Evolutionary conservation across 192 early-diverging fungal genomes (phyloP), one percentile per base, ranked within the genome.

Genomic region (Coemansia sp.): DNA sequence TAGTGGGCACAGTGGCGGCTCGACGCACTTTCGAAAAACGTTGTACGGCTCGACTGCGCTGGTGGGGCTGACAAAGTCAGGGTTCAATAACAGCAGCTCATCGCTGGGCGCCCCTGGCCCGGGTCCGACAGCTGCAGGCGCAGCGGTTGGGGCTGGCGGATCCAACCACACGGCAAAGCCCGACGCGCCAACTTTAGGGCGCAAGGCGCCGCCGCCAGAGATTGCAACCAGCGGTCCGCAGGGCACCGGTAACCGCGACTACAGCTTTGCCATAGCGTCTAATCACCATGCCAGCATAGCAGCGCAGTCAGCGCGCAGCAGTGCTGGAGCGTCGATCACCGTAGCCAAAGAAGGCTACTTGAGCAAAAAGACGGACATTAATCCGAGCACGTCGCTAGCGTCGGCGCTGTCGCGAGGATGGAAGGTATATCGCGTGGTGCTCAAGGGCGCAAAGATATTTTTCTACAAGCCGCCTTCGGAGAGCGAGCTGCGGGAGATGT

Each of bases 391-490:
- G 20, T 85, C 85, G 18, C 71, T 84, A 39, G 85, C 86, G 38
- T 77, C 85, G 27, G 75, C 78, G 10, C 69, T 82, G 43, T 72
- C 85, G 22, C 87, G 88, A 32, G 88, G 87, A 13, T 92, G 90
- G 90, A 92, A 89, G 73, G 84, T 90, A 1, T 92, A 92, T 63
- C 85, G 82, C 9, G 88, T 92, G 8, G 72, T 86, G 7, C 69
- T 92, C 32, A 86, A 87, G 71, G 88, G 88, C 3, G 86, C 87
- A 59, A 92, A 92, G 63, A 65, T 92, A 11, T 92, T 88, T 62
- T 87, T 90, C 62, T 92, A 90, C 68, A 88, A 87, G 61, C 81
- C 87, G 18, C 77, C 82, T 4, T 73, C 85, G 0, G 84, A 86
- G 54, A 78, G 73, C 56, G 84, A 84, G 52, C 58, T 84, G 78